Evolutionary conservation across 2,329 filamentous ascomycete species (phyloP), one percentile per base, ranked within the genome.

Genomic region (Xylariaceae sp.): DNA sequence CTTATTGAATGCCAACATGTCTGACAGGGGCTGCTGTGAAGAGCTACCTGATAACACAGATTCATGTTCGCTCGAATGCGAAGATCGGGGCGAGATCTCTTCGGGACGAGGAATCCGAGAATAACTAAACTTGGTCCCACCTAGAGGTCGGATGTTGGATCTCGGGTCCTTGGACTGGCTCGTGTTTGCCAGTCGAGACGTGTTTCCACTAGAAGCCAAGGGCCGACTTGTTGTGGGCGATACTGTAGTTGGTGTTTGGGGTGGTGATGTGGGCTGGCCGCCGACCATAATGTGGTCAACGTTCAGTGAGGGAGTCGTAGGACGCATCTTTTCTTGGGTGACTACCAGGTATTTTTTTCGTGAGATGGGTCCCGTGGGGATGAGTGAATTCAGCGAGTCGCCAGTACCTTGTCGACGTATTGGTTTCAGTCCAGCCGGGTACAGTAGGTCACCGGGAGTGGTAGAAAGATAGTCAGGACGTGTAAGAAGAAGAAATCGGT

Each of bases 251-350:
- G 75, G 75, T 13, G 75, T 77, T 62, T 75, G 73, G 58, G 75
- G 75, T 51, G 75, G 76, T 57, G 76, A 77, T 35, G 75, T 75
- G 55, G 73, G 74, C 51, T 67, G 69, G 64, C 66, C 62, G 67
- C 68, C 61, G 51, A 51, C 58, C 56, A 61, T 18, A 18, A 65
- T 60, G 51, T 65, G 66, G 58, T 65, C 64, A 48, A 69, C 62
- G 53, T 69, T 65, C 57, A 73, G 57, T 58, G 67, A 66, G 53
- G 70, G 67, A 59, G 70, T 70, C 57, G 66, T 67, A 49, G 69
- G 66, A 63, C 70, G 69, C 70, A 72, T 72, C 59, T 62, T 62
- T 55, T 57, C 15, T 51, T 23, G 35, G 37, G 15, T 49, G 65
- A 55, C 59, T 60, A 13, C 23, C 23, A 42, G 51, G 55, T 34